Evolutionary conservation across 2,329 filamentous ascomycete species (phyloP).

Genomic region (Ophioceras dolichostomum): DNA sequence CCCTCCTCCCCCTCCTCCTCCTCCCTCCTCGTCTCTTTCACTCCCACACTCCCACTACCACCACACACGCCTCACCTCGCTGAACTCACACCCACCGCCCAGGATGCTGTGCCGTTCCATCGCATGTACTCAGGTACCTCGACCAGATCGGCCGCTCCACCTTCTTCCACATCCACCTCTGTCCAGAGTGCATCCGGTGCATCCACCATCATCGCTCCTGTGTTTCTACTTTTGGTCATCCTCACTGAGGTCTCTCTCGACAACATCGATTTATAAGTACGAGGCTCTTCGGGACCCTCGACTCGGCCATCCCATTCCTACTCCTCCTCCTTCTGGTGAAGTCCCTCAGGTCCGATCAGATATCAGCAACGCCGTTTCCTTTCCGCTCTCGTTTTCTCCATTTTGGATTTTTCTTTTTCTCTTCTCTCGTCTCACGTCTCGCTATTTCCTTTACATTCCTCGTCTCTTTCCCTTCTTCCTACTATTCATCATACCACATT

Average conservation of each 20-base stretch:
- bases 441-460: slow-evolving; percentile 12
- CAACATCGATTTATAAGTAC: slow-evolving; percentile 19
- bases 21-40: slow-evolving; percentile 10
- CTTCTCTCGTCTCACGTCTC: slow-evolving; percentile 1
- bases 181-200: too few relatives aligned
- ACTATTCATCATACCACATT: not conserved
- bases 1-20: slow-evolving; percentile 13
- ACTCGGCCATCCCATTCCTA: not conserved
- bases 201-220: too few relatives aligned
- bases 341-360: slow-evolving; percentile 11
- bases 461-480: slow-evolving; percentile 13
- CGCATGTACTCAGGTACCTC: not conserved
- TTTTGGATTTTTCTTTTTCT: slow-evolving; percentile 9
- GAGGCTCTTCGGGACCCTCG: slow-evolving; percentile 26
- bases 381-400: slow-evolving; percentile 24
- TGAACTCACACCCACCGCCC: not conserved
- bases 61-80: slow-evolving; percentile 1
- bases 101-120: slow-evolving; percentile 1
- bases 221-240: slow-evolving; percentile 12
- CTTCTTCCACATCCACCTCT: too few relatives aligned
- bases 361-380: slow-evolving; percentile 16
- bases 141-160: not conserved
- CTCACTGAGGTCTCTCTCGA: slow-evolving; percentile 20
- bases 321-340: not conserved
- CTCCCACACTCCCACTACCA: slow-evolving; percentile 1